Base-by-base conservation (phyloP, 176 grass and related monocot genomes). In the Aegilops bicornis region DNA sequence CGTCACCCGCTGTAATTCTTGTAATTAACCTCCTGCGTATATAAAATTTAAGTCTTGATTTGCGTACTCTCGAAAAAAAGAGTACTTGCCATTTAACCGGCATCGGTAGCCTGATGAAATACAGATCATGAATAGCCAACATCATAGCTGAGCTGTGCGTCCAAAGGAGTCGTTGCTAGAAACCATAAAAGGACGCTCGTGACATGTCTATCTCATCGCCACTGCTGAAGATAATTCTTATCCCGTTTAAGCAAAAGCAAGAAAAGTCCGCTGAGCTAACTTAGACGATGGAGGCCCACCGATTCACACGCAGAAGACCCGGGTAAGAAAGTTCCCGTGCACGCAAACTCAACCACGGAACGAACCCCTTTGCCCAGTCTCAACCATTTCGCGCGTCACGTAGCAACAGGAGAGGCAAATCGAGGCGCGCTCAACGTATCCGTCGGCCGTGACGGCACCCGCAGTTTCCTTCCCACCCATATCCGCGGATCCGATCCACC, bases 101-200 rank as follows among this genome's bases (percentile, higher is more conserved):
- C 23, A 8, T 37, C 24, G 60, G 22, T 17, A 64, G 35, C 30
- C 8, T 39, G 78, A 12, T 7, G 7, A 4, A 3, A 50, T 45
- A 10, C 45, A 17, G 42, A 20, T 12, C 24, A 11, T 31, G 73
- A 52, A 54, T 7, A 11, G 47, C 13, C 2, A 27, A 17, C 5
- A 17, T 54, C 19, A 6, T 5, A 20, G 47, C 43, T 58, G 48
- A 33, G 25, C 5, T 22, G 37, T 85, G 88, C 25, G 68, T 90
- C 12, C 69, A 25, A 58, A 82, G 63, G 88, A 93, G 54, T 82
- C 79, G 81, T 85, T 85, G 25, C 60, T 45, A 7, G 74, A 67
- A 67, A 65, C 29, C 64, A 79, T 74, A 83, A 79, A 33, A 30
- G 12, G 35, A 40, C 66, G 15, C 22, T 88, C 8, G 20, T 14